phyloP scores from a whole-genome alignment of 768 basidiomycete species.

The Rhodotorula taiwanensis region DNA sequence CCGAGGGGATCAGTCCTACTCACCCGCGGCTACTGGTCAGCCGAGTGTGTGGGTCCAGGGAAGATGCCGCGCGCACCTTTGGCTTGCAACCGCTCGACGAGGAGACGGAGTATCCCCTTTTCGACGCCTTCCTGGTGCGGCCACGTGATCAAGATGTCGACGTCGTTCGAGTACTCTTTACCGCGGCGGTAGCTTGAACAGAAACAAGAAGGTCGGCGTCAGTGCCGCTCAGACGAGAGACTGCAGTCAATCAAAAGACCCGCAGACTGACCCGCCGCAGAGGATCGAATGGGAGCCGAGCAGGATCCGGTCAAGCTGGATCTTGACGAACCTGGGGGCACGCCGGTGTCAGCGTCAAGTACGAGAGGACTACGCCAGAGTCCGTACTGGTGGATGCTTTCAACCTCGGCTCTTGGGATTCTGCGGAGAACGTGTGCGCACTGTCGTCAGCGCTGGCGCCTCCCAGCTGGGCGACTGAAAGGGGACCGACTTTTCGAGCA shows the following conservation, averaged over 20 bases:
- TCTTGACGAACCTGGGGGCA: not conserved
- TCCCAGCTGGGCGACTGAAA: too few species aligned
- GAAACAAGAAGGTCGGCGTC: not conserved
- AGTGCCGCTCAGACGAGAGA: not conserved
- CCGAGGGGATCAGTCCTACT: constrained; percentile 3
- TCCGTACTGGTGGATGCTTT: not conserved
- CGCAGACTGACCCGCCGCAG: constrained; percentile 11
- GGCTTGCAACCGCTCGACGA: not conserved
- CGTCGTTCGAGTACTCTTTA: constrained; percentile 15
- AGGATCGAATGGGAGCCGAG: not conserved
- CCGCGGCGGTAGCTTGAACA: constrained; percentile 14
- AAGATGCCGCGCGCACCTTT: too few species aligned
- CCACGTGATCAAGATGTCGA: constrained; percentile 18
- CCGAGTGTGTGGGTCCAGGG: too few species aligned
- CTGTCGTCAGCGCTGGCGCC: too few species aligned
- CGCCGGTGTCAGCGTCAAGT: too few species aligned
- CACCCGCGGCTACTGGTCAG: too few species aligned
- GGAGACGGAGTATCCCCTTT: not conserved
- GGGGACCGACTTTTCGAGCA: not conserved
- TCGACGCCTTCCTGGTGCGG: constrained; percentile 13
- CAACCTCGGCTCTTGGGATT: constrained; percentile 14
- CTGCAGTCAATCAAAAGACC: too few species aligned
- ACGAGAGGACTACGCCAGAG: too few species aligned
- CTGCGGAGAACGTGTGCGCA: not conserved
- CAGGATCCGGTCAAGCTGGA: constrained; percentile 14